Evolutionary conservation across 129 eudicot genomes (phyloP).

Genomic region (Artemisia tridentata): DNA sequence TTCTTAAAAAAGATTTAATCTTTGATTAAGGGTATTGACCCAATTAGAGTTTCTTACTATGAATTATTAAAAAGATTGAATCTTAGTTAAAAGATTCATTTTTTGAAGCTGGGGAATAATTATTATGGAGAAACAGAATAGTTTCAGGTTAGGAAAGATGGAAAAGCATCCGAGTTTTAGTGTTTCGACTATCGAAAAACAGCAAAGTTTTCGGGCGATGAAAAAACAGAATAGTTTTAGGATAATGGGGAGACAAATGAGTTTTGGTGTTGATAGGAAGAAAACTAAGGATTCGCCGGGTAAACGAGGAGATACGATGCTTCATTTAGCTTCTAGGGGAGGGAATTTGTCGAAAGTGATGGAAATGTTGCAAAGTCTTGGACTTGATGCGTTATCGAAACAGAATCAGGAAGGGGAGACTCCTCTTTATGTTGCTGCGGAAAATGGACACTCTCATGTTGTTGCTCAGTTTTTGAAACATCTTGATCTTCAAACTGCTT

Average conservation of each 20-base stretch:
- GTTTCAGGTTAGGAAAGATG: conserved; percentile 46
- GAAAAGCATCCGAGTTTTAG: conserved; percentile 70
- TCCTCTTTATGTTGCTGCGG: conserved; percentile 83
- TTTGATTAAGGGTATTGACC: conserved; percentile 13
- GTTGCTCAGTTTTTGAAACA: conserved; percentile 78
- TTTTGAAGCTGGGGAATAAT: conserved; percentile 18
- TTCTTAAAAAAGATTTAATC: conserved; percentile 11
- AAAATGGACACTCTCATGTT: conserved; percentile 72
- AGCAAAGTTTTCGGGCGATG: conserved; percentile 55
- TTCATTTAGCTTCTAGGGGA: conserved; percentile 83
- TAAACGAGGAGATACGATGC: conserved; percentile 75
- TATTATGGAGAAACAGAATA: conserved; percentile 68
- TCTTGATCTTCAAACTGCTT: conserved; percentile 73
- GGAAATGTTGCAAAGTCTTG: conserved; percentile 64
- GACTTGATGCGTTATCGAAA: conserved; percentile 54
- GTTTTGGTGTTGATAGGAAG: conserved; percentile 75
- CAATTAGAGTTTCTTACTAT: not conserved
- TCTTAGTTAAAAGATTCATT: conserved; percentile 7
- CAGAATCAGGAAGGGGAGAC: conserved; percentile 94
- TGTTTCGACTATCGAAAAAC: conserved; percentile 58
- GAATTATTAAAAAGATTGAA: not conserved
- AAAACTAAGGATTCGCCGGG: conserved; percentile 89
- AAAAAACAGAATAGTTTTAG: conserved; percentile 66
- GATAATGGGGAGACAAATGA: conserved; percentile 79
- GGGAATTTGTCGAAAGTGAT: conserved; percentile 66